phyloP scores from a whole-genome alignment of 805 yeast genomes.

The Myxozyma monticola region DNA sequence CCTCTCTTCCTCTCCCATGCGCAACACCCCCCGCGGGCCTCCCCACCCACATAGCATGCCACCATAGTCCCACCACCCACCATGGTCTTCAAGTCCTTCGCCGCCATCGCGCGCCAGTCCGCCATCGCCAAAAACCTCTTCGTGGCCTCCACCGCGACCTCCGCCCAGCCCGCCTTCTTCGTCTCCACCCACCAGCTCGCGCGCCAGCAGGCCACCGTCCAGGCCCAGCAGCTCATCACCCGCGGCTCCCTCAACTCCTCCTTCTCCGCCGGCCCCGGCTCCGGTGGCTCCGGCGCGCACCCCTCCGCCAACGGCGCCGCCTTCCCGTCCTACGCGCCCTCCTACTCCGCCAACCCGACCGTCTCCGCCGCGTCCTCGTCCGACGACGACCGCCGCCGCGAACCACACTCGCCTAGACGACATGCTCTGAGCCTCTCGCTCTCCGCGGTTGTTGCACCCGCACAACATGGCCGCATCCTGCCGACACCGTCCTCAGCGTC shows the following conservation, averaged over 20 bases:
- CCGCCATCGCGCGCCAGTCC: constrained; percentile 41
- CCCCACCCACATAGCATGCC: not conserved
- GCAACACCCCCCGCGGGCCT: too few relatives aligned
- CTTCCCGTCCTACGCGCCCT: constrained; percentile 23
- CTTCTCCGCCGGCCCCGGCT: constrained; percentile 22
- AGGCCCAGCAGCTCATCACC: constrained; percentile 33
- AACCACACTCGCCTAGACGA: not conserved
- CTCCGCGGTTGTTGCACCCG: not conserved
- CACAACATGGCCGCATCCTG: too few relatives aligned
- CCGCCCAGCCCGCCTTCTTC: constrained; percentile 42
- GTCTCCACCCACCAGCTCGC: constrained; percentile 44
- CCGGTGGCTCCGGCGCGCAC: constrained; percentile 6
- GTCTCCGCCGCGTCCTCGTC: constrained; percentile 22
- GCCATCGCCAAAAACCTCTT: constrained; percentile 43
- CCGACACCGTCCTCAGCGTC: too few relatives aligned
- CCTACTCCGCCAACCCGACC: constrained; percentile 13
- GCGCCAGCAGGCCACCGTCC: constrained; percentile 39
- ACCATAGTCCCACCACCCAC: not conserved
- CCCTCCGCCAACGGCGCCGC: constrained; percentile 28
- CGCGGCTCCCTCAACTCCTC: constrained; percentile 20
- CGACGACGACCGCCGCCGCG: constrained; percentile 26
- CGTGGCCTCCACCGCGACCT: constrained; percentile 37
- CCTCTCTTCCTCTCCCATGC: constrained; percentile 1
- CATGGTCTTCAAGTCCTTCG: constrained; percentile 44
- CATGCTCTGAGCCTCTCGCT: not conserved